These are phyloP conservation scores for Entrophospora sp. DNA, from an alignment of 192 early-diverging fungal genomes.

Conservation along the genomic window DNA sequence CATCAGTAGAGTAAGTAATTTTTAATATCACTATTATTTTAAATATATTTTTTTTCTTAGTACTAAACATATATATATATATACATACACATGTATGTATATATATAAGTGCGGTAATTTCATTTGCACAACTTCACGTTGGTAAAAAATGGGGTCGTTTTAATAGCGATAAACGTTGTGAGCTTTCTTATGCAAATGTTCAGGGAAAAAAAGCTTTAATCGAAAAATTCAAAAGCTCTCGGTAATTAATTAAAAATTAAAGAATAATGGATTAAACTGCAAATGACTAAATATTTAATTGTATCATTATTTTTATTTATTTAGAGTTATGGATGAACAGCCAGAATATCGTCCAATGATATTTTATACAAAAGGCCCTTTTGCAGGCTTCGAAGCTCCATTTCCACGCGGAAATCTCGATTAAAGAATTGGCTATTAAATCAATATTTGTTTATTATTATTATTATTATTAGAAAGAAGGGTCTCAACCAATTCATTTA, in stretches of 20 bases:
- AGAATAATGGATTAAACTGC: background rate
- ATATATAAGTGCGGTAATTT: constrained; percentile 44
- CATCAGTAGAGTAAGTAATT: constrained; percentile 39
- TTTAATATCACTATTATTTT: background rate
- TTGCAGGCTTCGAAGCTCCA: constrained; percentile 49
- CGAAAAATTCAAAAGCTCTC: constrained; percentile 73
- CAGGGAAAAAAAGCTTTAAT: constrained; percentile 65
- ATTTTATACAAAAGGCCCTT: constrained; percentile 54
- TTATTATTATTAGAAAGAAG: no score
- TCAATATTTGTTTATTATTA: no score
- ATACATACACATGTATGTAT: background rate
- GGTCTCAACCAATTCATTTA: no score
- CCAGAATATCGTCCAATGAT: constrained; percentile 67
- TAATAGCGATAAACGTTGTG: constrained; percentile 72
- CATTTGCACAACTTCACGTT: constrained; percentile 55
- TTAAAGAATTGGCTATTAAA: no score
- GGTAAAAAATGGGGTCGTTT: constrained; percentile 73
- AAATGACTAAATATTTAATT: no score
- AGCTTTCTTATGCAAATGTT: constrained; percentile 69
- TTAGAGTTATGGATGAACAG: constrained; percentile 72
- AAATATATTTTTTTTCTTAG: background rate
- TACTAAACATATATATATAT: background rate
- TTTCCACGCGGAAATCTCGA: no score
- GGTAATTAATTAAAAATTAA: constrained; percentile 27
- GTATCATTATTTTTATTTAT: background rate